Base-by-base conservation (phyloP, 2,329 filamentous ascomycete species). In the Lachnellula suecica region DNA sequence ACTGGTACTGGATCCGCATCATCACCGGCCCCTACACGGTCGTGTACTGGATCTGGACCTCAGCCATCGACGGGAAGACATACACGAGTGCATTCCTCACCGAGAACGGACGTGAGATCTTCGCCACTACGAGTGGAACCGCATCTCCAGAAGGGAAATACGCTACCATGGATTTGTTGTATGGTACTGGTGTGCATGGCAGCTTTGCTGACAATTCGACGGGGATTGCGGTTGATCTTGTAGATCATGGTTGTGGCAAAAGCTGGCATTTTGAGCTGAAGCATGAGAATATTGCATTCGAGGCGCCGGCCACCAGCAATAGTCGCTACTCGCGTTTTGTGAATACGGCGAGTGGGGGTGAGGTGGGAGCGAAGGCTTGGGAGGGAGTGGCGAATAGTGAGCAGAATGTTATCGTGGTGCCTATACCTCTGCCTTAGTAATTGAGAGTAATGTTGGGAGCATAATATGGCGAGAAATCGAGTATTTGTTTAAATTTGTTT, bases 201-300 rank as follows among this genome's bases (percentile, higher is more conserved):
- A 20, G 15, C 24, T 45, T 46, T n/a, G 23, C 19, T 11, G 40
- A 46, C 19, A 20, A 46, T 9, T 45, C 20, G 23, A 15, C 34
- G 2, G 49, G 49, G 1, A 31, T 31, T 31, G 49, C 29, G 31
- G n/a, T 51, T 29, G 35, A 27, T 22, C 42, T 51, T 31, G 41
- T 40, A 10, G 42, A 51, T 22, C 13, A 23, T 24, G 20, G 40
- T 4, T 17, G n/a, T 19, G 17, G 17, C 8, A 47, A 42, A 17
- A 13, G 17, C 13, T 52, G 34, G 35, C 37, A 43, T n/a, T 52
- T 52, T 24, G 13, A 29, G 7, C 11, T 34, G 17, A 4, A 29
- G 25, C 37, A 52, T 22, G 40, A 37, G 24, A 52, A 52, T 20
- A 25, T 52, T 22, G 31, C 44, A 17, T 52, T 47, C 41, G 20